Conservation (phyloP, 116 monocot species). For the Papilionanthe hybrid region DNA sequence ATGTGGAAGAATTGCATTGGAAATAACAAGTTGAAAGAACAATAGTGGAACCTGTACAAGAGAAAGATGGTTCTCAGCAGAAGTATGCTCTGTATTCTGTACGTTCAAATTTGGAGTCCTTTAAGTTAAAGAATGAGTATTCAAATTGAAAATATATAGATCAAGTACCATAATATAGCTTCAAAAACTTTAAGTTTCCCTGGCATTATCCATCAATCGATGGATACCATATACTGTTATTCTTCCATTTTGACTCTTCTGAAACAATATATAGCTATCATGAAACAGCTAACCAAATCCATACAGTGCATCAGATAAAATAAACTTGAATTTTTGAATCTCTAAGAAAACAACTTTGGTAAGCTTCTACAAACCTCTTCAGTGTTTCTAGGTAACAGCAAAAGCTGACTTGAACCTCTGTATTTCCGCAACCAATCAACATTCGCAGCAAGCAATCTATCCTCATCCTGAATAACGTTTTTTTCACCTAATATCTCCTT, state of each 20-base stretch:
- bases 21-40: too few species aligned
- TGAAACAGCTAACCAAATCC: not conserved
- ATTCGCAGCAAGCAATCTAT: constrained; percentile 76
- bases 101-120: too few species aligned
- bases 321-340: not conserved
- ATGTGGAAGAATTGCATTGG: too few species aligned
- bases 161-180: not conserved
- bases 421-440: constrained; percentile 89
- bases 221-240: not conserved
- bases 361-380: constrained; percentile 48
- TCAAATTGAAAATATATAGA: not conserved
- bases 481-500: constrained; percentile 65
- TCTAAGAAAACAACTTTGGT: not conserved
- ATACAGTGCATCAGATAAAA: not conserved
- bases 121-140: not conserved
- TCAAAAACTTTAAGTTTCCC: not conserved
- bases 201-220: not conserved
- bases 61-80: too few species aligned
- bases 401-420: constrained; percentile 75
- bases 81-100: too few species aligned
- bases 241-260: not conserved
- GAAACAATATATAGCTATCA: not conserved
- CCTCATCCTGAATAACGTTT: constrained; percentile 83
- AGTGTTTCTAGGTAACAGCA: constrained; percentile 75
- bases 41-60: too few species aligned